Base-by-base conservation (phyloP, 83 land plant species). In the Picea abies region DNA sequence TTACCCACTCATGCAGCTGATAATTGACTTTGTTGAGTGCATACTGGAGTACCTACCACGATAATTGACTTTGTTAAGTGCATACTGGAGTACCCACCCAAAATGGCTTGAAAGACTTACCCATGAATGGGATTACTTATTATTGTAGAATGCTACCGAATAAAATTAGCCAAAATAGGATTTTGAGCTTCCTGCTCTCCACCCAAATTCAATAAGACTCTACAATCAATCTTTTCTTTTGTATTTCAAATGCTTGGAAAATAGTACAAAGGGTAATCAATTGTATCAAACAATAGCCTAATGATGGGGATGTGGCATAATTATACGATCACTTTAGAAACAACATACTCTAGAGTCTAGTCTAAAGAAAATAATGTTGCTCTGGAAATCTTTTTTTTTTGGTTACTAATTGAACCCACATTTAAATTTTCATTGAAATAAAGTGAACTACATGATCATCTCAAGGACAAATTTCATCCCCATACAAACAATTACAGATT, bases 391-490 rank as follows among this genome's bases (percentile, higher is more conserved):
- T n/a, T n/a, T n/a, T n/a, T n/a, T n/a, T n/a, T n/a, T n/a, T n/a
- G n/a, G n/a, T n/a, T n/a, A 19, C 49, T 41, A 72, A 44, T 7
- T 41, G 41, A 72, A 72, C 76, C 25, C 19, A 8, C 20, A 37
- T 22, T 72, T 72, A 52, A 52, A 3, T 52, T 52, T 52, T 52
- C 56, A 52, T 52, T 72, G 76, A 39, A 37, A 52, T 44, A 20
- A 44, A 73, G 47, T 10, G n/a, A 73, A 44, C 44, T 17, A 39
- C 77, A 73, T 16, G 20, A 39, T 20, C 47, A 70, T 17, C 58
- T 73, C 26, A 44, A n/a, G 77, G 77, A 73, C 37, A 9, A 39
- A 72, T 72, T 72, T 72, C 76, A 19, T 39, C 23, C n/a, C 52
- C 58, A 44, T 44, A 72, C 19, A 72, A 14, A 29, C 29, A 41